phyloP scores from a whole-genome alignment of 2,329 filamentous ascomycete genomes.

The Eutypa lata region DNA sequence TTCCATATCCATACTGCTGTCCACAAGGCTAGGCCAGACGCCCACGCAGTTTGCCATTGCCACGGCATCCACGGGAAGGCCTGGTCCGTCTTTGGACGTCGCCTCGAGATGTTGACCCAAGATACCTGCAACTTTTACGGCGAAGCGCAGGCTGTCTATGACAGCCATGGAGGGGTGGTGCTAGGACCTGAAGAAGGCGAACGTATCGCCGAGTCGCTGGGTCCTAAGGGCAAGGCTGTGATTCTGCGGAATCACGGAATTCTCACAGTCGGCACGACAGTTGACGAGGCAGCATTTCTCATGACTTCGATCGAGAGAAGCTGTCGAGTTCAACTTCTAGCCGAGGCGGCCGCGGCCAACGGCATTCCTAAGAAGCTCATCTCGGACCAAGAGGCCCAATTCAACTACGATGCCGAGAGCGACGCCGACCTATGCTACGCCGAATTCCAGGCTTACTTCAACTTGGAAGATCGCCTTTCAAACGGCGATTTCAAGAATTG shows the following conservation, averaged over 20 bases:
- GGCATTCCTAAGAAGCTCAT: constrained; percentile 25
- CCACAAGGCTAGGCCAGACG: constrained; percentile 56
- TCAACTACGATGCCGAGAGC: too few species aligned
- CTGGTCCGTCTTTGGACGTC: constrained; percentile 54
- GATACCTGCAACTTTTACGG: constrained; percentile 57
- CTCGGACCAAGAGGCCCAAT: constrained; percentile 24
- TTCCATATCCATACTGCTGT: constrained; percentile 61
- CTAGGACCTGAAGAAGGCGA: constrained; percentile 56
- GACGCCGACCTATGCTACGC: too few species aligned
- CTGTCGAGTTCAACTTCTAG: constrained; percentile 58
- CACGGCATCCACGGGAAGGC: constrained; percentile 59
- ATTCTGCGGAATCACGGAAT: constrained; percentile 64
- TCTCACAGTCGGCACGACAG: constrained; percentile 58
- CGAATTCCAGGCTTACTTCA: too few species aligned
- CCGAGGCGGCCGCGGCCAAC: constrained; percentile 50
- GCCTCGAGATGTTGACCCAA: constrained; percentile 61
- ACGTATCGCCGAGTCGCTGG: constrained; percentile 54
- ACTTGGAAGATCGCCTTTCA: too few species aligned
- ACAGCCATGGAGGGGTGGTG: constrained; percentile 59
- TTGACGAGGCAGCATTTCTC: constrained; percentile 64
- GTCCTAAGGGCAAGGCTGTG: constrained; percentile 46
- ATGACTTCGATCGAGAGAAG: constrained; percentile 60
- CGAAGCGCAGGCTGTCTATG: constrained; percentile 53
- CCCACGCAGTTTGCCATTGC: constrained; percentile 59
- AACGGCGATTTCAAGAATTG: too few species aligned